phyloP scores from a whole-genome alignment of 495 filamentous ascomycete genomes.

The Penicillium goetzii region DNA sequence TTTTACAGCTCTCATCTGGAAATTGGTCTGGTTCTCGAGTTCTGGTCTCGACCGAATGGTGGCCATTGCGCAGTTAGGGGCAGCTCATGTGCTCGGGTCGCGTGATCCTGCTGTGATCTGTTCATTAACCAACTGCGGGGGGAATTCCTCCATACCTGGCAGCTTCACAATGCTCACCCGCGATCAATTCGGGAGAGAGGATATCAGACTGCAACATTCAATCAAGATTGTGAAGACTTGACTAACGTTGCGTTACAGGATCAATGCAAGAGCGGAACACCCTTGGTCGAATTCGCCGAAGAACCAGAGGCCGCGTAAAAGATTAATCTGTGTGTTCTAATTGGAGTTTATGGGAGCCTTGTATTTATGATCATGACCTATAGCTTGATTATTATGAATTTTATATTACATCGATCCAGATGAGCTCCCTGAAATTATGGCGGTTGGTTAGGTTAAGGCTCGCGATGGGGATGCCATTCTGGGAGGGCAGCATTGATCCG shows the following conservation, averaged over 20 bases:
- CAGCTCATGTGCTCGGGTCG: not conserved
- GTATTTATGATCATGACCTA: not conserved
- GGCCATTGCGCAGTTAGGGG: not conserved
- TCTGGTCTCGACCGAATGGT: not conserved
- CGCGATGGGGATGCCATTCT: not conserved
- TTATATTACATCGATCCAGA: not conserved
- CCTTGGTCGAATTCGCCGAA: conserved; percentile 57
- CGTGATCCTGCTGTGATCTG: conserved; percentile 5
- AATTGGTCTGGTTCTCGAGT: not conserved
- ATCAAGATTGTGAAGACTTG: not conserved
- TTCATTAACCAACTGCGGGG: not conserved
- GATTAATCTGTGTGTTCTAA: not conserved
- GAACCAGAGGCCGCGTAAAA: conserved; percentile 9
- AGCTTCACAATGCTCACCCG: not conserved
- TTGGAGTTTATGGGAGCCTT: conserved; percentile 7
- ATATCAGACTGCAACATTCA: too few relatives aligned
- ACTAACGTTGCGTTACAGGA: conserved; percentile 51
- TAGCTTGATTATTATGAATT: not conserved
- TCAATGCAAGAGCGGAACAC: conserved; percentile 62
- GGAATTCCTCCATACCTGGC: not conserved
- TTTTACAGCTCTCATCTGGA: not conserved
- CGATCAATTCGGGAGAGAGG: not conserved
- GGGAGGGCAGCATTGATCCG: not conserved
- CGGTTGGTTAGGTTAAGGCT: not conserved
- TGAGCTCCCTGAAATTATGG: not conserved